Percentiles rank a stretch among this genome's conserved stretches.
Conservation (phyloP, 257 asterid genomes). For the Primulina tabacum region DNA sequence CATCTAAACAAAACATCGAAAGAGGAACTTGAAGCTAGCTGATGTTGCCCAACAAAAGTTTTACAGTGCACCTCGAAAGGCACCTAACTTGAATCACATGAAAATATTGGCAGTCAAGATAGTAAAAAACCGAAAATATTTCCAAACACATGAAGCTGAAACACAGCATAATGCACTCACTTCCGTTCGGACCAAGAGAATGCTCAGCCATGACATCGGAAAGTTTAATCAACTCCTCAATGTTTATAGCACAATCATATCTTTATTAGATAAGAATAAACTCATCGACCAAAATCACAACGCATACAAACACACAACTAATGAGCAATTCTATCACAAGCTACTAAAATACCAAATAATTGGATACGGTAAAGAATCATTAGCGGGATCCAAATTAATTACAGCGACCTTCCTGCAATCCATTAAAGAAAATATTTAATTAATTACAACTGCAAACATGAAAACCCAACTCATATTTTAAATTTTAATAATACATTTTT, state of each 20-base stretch:
- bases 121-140: background rate
- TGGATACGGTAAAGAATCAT: constrained; percentile 97
- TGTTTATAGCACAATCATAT: constrained; percentile 86
- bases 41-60: background rate
- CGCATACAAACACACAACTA: background rate
- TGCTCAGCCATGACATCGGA: constrained; percentile 91
- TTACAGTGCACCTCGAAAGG: background rate
- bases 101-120: background rate
- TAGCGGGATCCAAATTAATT: constrained; percentile 94
- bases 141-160: constrained; percentile 12
- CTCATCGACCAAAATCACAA: constrained; percentile 1
- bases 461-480: background rate
- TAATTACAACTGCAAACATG: background rate
- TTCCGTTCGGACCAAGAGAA: constrained; percentile 97
- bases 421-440: constrained; percentile 10
- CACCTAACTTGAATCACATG: constrained; percentile 1
- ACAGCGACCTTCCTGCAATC: constrained; percentile 89
- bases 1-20: constrained; percentile 2
- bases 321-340: background rate
- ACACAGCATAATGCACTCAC: constrained; percentile 38
- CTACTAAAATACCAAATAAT: constrained; percentile 5
- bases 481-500: background rate
- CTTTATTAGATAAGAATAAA: constrained; percentile 56
- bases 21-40: background rate
- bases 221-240: constrained; percentile 88